Evolutionary conservation across 2,329 filamentous ascomycete species (phyloP).

Genomic region (Colletotrichum phormii): DNA sequence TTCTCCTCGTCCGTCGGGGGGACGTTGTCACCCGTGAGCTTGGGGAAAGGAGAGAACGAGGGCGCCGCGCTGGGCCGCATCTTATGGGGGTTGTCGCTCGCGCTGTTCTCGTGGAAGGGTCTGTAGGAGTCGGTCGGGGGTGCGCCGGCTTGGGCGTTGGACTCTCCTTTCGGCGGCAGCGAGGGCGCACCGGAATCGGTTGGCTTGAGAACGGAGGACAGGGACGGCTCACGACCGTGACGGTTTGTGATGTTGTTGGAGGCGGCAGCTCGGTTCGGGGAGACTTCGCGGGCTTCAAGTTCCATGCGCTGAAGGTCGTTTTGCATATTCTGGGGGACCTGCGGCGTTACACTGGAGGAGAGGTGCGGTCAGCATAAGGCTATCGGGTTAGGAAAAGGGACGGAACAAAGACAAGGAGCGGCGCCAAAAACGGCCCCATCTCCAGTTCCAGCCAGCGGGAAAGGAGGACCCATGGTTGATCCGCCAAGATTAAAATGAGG

Average conservation of each 20-base stretch:
- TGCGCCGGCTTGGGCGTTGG: slow-evolving; percentile 46
- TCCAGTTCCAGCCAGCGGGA: slow-evolving; percentile 27
- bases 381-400: slow-evolving; percentile 3
- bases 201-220: slow-evolving; percentile 52
- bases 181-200: slow-evolving; percentile 23
- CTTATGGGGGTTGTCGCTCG: slow-evolving; percentile 36
- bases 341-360: slow-evolving; percentile 83
- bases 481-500: slow-evolving; percentile 34
- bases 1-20: slow-evolving; percentile 95
- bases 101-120: slow-evolving; percentile 55
- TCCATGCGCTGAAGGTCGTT: slow-evolving; percentile 93
- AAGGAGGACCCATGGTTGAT: slow-evolving; percentile 32
- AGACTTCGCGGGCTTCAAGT: slow-evolving; percentile 74
- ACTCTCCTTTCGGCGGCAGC: slow-evolving; percentile 41
- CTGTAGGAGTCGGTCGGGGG: slow-evolving; percentile 46
- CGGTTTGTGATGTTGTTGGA: slow-evolving; percentile 41
- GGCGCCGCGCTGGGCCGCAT: slow-evolving; percentile 69
- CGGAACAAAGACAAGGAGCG: slow-evolving; percentile 21
- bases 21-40: slow-evolving; percentile 86
- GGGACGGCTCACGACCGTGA: slow-evolving; percentile 57
- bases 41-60: slow-evolving; percentile 92
- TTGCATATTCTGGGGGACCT: slow-evolving; percentile 97
- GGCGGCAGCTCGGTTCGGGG: slow-evolving; percentile 47
- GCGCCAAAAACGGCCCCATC: slow-evolving; percentile 26
- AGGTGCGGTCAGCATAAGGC: slow-evolving; percentile 49